Evolutionary conservation across 306 rosid species (phyloP), one percentile per base, ranked within the genome.

Genomic region (Medicago ruthenica): DNA sequence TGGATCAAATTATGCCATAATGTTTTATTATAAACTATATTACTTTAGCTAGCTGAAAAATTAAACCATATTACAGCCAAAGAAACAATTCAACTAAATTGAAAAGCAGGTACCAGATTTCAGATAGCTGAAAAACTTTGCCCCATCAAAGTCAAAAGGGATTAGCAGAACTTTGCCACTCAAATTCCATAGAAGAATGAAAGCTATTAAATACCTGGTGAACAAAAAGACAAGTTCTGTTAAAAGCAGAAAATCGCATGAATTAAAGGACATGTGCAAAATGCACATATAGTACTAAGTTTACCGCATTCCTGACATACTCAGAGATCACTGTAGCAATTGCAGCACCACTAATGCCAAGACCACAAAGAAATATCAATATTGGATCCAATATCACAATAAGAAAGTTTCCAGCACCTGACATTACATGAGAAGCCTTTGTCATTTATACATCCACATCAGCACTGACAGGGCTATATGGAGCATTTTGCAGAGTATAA

Each of bases 261-360:
- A 72, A 80, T 18, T 79, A 64, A 74, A 53, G 74, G 48, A 34
- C 51, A 62, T 45, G 87, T 73, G 87, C 86, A 67, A 71, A 81
- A 79, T 58, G 79, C 85, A 79, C 78, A 79, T 37, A 73, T 67
- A 77, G 73, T 70, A 78, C 79, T 73, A 88, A 87, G 86, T 90
- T 95, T 92, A 92, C 92, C 96, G 90, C 96, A 90, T 87, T 80
- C 39, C 67, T 73, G 93, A 92, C 96, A 72, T 92, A 95, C 97
- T 95, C 97, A 87, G 97, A 90, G 60, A 87, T 92, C 92, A 92
- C 95, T 0, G 91, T 90, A 68, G 99, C 79, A 79, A 86, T 54
- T 14, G 97, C 99, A 70, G 97, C 98, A 75, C 98, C 98, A 10
- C 87, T 74, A 79, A 95, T 64, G 60, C 98, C 98, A 79, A 95